These are phyloP conservation scores for Colletotrichum costaricense DNA, from an alignment of 2,329 filamentous ascomycete genomes.

Conservation along the genomic window DNA sequence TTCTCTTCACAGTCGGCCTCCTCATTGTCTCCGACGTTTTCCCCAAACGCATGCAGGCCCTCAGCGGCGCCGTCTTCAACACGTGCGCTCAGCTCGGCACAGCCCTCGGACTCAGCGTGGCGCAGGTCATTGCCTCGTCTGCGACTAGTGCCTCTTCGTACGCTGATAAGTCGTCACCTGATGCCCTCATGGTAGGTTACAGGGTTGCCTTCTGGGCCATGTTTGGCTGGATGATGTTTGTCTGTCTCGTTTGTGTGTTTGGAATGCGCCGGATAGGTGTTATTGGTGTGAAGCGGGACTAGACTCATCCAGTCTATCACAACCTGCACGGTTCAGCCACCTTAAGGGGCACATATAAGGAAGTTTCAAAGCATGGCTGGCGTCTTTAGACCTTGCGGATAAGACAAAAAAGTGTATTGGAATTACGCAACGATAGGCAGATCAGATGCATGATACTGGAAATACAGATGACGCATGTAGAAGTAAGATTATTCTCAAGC, in stretches of 20 bases:
- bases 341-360: neutral
- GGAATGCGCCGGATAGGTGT: conserved; percentile 4
- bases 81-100: conserved; percentile 67
- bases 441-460: neutral
- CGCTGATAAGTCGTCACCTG: conserved; percentile 4
- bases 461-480: neutral
- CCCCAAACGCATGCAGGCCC: conserved; percentile 62
- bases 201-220: conserved; percentile 62
- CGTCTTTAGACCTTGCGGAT: neutral
- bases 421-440: neutral
- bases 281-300: conserved; percentile 7
- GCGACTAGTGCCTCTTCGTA: neutral
- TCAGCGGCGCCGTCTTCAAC: conserved; percentile 71
- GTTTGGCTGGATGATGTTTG: conserved; percentile 57
- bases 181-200: conserved; percentile 59
- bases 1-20: conserved; percentile 66
- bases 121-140: neutral
- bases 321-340: neutral
- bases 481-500: neutral
- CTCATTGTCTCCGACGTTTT: conserved; percentile 66
- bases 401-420: neutral
- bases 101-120: conserved; percentile 54
- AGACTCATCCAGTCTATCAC: neutral
- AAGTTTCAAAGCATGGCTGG: neutral
- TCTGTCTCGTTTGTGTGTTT: conserved; percentile 1